phyloP scores from a whole-genome alignment of 257 asterid species.

The Rauvolfia tetraphylla region DNA sequence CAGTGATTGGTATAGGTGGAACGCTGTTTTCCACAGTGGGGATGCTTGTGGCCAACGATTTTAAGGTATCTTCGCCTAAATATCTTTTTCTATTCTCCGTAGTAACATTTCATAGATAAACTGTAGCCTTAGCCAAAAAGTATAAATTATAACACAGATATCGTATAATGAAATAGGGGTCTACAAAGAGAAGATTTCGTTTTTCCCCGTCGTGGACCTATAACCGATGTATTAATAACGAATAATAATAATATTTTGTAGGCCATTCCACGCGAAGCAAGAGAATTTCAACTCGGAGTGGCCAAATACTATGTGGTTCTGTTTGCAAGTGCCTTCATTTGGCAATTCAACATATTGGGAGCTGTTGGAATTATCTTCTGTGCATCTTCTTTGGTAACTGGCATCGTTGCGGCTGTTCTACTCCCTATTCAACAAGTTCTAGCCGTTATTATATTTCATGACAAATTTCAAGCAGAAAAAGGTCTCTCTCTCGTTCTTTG shows the following conservation, averaged over 20 bases:
- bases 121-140: too few species aligned
- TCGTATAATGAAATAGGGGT: too few species aligned
- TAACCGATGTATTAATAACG: not conserved
- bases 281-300: constrained; percentile 20
- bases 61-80: too few species aligned
- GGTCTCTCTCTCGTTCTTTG: constrained; percentile 1
- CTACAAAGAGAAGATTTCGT: too few species aligned
- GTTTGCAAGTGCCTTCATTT: constrained; percentile 12
- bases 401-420: constrained; percentile 13
- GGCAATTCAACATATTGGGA: constrained; percentile 25
- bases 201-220: too few species aligned
- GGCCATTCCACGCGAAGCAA: constrained; percentile 21
- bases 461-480: constrained; percentile 20
- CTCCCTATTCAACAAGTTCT: constrained; percentile 23
- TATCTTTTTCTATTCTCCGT: too few species aligned
- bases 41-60: not conserved
- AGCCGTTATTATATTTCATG: constrained; percentile 24
- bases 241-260: not conserved
- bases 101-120: too few species aligned
- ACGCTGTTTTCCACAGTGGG: not conserved
- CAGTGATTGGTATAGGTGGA: not conserved
- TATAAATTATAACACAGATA: too few species aligned
- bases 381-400: constrained; percentile 23
- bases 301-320: constrained; percentile 17
- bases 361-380: constrained; percentile 22